Percentiles rank a stretch among this genome's conserved stretches.
These are phyloP conservation scores for Fusarium scirpi DNA, from an alignment of 2,329 filamentous ascomycete genomes.

Conservation along the genomic window DNA sequence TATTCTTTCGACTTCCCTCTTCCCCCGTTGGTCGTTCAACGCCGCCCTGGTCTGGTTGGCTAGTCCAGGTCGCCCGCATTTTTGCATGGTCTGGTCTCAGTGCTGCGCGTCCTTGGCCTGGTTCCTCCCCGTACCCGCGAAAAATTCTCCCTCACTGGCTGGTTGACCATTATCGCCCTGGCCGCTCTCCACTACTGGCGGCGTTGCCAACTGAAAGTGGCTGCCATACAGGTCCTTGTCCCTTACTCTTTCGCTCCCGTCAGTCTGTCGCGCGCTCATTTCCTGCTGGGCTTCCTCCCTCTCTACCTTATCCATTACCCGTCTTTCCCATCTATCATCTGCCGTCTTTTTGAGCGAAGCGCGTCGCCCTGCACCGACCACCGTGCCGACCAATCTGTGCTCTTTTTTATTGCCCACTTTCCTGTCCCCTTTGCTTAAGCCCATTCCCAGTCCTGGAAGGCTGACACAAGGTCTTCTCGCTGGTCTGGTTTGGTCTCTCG, in stretches of 20 bases:
- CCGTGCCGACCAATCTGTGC: conserved; percentile 41
- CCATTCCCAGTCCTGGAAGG: conserved; percentile 36
- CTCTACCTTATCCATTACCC: conserved; percentile 35
- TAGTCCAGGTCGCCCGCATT: conserved; percentile 28
- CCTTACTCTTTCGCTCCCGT: conserved; percentile 26
- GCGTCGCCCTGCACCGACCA: conserved; percentile 43
- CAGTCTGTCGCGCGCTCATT: conserved; percentile 28
- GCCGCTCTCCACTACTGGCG: conserved; percentile 39
- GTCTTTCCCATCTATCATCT: conserved; percentile 43
- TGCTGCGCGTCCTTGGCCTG: conserved; percentile 43
- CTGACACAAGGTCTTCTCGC: conserved; percentile 41
- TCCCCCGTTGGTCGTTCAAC: conserved; percentile 21
- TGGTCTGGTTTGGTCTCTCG: conserved; percentile 49
- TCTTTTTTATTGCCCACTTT: conserved; percentile 43
- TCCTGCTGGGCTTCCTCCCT: conserved; percentile 36
- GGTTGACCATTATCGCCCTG: conserved; percentile 13
- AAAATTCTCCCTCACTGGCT: conserved; percentile 51
- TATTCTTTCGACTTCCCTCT: conserved; percentile 33
- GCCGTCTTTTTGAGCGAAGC: conserved; percentile 37
- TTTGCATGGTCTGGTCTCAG: conserved; percentile 40
- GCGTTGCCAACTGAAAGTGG: conserved; percentile 32
- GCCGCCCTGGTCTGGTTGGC: conserved; percentile 20
- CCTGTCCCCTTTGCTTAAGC: conserved; percentile 28
- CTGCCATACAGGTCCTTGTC: conserved; percentile 23
- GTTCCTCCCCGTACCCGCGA: conserved; percentile 40